phyloP scores from a whole-genome alignment of 2,329 filamentous ascomycete genomes.

The Calycina marina region DNA sequence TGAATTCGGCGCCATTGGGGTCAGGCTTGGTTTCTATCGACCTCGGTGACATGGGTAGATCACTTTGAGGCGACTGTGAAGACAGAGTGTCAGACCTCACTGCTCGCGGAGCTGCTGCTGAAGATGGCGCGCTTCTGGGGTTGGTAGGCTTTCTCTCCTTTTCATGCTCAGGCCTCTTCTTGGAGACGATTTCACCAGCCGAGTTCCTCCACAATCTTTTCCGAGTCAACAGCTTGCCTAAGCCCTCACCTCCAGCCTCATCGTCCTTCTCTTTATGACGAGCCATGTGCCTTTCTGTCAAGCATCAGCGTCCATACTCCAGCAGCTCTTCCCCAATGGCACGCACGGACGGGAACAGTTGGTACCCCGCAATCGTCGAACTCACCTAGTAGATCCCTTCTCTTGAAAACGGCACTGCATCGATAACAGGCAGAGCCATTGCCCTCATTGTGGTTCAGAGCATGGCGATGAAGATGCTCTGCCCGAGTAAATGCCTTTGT shows the following conservation, averaged over 20 bases:
- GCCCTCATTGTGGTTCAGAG: slow-evolving; percentile 37
- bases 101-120: not conserved
- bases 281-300: slow-evolving; percentile 40
- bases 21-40: not conserved
- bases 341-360: no score
- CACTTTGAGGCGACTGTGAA: not conserved
- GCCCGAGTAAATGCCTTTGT: slow-evolving; percentile 38
- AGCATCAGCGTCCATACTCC: no score
- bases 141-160: slow-evolving; percentile 19
- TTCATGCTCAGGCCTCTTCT: slow-evolving; percentile 9
- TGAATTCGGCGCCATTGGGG: not conserved
- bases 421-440: slow-evolving; percentile 38
- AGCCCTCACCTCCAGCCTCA: slow-evolving; percentile 37
- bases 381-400: slow-evolving; percentile 23
- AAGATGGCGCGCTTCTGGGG: not conserved
- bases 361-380: slow-evolving; percentile 14
- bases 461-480: slow-evolving; percentile 43
- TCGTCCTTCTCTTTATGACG: slow-evolving; percentile 38
- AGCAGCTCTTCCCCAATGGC: no score
- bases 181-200: slow-evolving; percentile 35
- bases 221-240: slow-evolving; percentile 35
- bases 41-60: not conserved
- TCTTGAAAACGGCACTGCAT: slow-evolving; percentile 25
- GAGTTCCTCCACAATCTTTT: slow-evolving; percentile 41
- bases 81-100: not conserved